A percentile compares a stretch with the other conserved stretches of the same genome.
Evolutionary conservation across 768 basidiomycete genomes (phyloP).

Genomic region (Trametes cinnabarina): DNA sequence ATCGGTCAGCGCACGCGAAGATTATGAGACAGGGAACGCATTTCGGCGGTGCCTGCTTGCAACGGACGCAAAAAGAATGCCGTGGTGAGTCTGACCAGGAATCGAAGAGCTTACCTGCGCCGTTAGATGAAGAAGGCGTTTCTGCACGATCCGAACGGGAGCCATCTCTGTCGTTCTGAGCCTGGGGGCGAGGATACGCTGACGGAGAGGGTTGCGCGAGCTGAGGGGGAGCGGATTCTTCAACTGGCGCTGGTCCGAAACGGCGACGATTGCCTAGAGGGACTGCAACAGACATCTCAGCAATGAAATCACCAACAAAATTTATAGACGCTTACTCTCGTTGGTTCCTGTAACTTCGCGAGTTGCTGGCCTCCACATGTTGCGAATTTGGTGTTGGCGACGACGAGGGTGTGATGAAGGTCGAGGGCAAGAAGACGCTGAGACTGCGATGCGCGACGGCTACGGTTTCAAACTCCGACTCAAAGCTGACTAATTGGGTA

Average conservation of each 20-base stretch:
- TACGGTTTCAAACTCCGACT: constrained; percentile 17
- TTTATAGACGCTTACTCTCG: constrained; percentile 64
- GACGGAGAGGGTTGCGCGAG: constrained; percentile 86
- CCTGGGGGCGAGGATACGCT: constrained; percentile 69
- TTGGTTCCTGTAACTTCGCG: constrained; percentile 91
- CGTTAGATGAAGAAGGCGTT: constrained; percentile 48
- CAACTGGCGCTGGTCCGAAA: constrained; percentile 84
- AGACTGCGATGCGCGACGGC: constrained; percentile 7
- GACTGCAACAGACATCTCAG: constrained; percentile 37
- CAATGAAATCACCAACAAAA: constrained; percentile 3
- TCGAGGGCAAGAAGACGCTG: constrained; percentile 1
- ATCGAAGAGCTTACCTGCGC: constrained; percentile 65
- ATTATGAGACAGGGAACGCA: constrained; percentile 20
- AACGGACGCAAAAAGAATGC: constrained; percentile 9
- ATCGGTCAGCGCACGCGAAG: constrained; percentile 32
- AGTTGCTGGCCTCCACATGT: constrained; percentile 88
- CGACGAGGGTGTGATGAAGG: constrained; percentile 8
- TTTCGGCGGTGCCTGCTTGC: constrained; percentile 20
- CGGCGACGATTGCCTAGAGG: constrained; percentile 87
- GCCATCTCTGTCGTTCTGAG: constrained; percentile 50
- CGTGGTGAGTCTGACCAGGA: constrained; percentile 16
- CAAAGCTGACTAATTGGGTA: constrained; percentile 22
- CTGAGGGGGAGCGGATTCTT: constrained; percentile 79
- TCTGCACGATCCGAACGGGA: constrained; percentile 67
- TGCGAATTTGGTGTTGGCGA: constrained; percentile 6